phyloP scores from a whole-genome alignment of 257 asterid species.

The Fraxinus anomala region DNA sequence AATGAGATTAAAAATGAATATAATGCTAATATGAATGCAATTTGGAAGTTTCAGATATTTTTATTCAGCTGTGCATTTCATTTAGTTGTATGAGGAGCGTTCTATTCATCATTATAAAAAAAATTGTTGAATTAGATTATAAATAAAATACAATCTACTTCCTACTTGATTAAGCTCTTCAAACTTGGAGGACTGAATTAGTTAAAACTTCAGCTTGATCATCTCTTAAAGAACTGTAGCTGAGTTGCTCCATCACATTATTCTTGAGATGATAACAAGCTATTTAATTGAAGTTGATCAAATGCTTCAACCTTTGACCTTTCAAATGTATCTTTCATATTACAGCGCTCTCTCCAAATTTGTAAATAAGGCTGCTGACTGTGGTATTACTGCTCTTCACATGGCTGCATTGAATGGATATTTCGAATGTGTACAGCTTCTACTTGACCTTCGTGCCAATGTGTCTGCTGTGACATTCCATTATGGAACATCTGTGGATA shows the following conservation, averaged over 20 bases:
- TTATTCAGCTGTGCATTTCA: neutral
- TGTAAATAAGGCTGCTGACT: slow-evolving; percentile 95
- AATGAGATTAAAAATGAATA: neutral
- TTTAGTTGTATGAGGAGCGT: neutral
- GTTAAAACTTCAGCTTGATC: neutral
- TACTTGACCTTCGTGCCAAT: slow-evolving; percentile 86
- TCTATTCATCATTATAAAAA: neutral
- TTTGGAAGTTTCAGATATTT: neutral
- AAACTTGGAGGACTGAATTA: slow-evolving; percentile 8
- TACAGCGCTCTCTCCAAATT: slow-evolving; percentile 78
- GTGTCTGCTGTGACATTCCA: slow-evolving; percentile 83
- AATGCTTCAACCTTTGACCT: neutral
- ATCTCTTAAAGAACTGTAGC: neutral
- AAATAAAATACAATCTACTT: neutral
- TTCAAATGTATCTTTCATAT: slow-evolving; percentile 22
- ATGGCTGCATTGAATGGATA: slow-evolving; percentile 98
- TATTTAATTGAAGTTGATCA: neutral
- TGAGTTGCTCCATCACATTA: neutral
- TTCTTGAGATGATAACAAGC: neutral
- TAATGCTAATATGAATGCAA: neutral
- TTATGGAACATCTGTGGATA: slow-evolving; percentile 94
- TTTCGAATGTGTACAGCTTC: slow-evolving; percentile 93
- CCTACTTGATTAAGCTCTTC: neutral
- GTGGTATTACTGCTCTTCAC: slow-evolving; percentile 98
- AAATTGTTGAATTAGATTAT: neutral